Conservation (phyloP, 768 basidiomycete genomes). For the Tulasnella sp. region DNA sequence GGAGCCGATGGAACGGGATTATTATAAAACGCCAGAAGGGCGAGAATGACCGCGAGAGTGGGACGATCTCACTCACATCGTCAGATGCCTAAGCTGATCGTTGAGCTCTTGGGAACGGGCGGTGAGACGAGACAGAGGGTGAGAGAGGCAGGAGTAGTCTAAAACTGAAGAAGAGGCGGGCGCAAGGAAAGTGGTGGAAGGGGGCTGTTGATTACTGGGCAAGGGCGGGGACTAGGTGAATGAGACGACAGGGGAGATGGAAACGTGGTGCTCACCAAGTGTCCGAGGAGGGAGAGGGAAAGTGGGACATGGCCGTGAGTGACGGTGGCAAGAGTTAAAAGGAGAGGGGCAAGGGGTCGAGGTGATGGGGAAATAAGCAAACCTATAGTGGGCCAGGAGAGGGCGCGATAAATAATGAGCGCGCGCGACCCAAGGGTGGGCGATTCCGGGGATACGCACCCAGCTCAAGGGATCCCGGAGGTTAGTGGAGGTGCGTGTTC, state of each 20-base stretch:
- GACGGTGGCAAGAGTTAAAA: not conserved
- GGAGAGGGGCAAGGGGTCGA: constrained; percentile 1
- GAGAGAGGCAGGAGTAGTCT: constrained; percentile 18
- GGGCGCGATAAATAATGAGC: not conserved
- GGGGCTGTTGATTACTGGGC: not conserved
- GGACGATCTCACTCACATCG: constrained; percentile 15
- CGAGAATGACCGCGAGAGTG: not conserved
- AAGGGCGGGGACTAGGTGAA: no score
- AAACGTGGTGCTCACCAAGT: constrained; percentile 14
- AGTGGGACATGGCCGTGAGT: not conserved
- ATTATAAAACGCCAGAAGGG: not conserved
- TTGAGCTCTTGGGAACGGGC: not conserved
- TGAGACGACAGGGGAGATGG: no score
- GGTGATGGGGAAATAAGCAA: constrained; percentile 21
- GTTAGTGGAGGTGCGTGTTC: not conserved
- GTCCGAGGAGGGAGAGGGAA: constrained; percentile 9
- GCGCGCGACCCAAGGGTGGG: not conserved
- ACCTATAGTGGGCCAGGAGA: not conserved
- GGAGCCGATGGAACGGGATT: not conserved
- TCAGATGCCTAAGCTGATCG: constrained; percentile 11
- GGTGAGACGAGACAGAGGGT: not conserved
- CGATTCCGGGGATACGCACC: constrained; percentile 16
- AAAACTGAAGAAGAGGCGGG: constrained; percentile 13
- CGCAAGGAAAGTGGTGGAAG: not conserved
- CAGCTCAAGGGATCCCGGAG: constrained; percentile 19